Base-by-base conservation (phyloP, 1,284 basidiomycete species). In the Amylostereum chailletii region DNA sequence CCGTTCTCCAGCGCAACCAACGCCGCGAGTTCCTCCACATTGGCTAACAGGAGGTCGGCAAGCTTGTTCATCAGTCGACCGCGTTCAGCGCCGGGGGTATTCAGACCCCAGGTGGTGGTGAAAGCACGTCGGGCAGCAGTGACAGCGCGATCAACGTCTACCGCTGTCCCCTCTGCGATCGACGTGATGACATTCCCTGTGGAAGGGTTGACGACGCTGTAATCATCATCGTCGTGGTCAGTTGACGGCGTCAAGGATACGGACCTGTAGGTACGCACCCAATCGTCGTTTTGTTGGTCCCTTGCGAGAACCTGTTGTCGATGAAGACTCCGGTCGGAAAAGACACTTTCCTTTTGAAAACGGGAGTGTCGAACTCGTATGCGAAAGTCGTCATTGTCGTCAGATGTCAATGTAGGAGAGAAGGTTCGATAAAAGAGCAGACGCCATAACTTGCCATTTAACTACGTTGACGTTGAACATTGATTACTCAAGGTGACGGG, bases 281-380 rank as follows among this genome's bases (percentile, higher is more conserved):
- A 61, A 90, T 83, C 10, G 76, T 79, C 29, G 70, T 76, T 8
- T 72, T 68, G 51, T 81, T 76, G n/a, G 71, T 69, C 11, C 85
- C 86, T 55, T 83, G 79, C 39, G 79, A 72, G 64, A 83, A 94
- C 70, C 94, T 68, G 65, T 86, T 86, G 67, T 83, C 74, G 70
- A 95, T 91, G 75, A 81, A 94, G 55, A 94, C 67, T 43, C 90
- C 90, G 31, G 85, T 83, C 54, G 68, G 72, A 67, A 90, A 77
- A 48, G 75, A 73, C 43, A 81, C 76, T 55, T 79, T 76, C 51
- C 86, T 88, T 70, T 86, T 87, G 81, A 71, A 90, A 56, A 70
- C 60, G 57, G 76, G 72, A 26, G 75, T 80, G 58, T 86, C 65
- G 66, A 88, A 88, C 45, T 81, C 67, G 74, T 89, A 66, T 30